These are phyloP conservation scores for Cutaneotrichosporon sp. DNA, from an alignment of 1,284 basidiomycete species.

Conservation along the genomic window DNA sequence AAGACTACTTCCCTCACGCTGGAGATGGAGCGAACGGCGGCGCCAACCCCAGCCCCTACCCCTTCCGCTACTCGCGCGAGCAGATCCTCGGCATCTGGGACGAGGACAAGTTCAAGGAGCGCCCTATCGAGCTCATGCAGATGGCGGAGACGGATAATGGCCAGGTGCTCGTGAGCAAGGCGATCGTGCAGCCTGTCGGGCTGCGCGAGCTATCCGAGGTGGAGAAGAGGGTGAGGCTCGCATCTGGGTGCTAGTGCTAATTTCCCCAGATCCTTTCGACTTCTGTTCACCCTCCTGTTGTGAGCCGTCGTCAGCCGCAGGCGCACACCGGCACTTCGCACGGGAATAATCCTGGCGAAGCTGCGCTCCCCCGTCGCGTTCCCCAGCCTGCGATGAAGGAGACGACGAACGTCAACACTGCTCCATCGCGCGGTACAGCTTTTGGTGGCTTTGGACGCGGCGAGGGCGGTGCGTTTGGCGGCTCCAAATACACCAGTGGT, in stretches of 20 bases:
- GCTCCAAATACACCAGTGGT: slow-evolving; percentile 37
- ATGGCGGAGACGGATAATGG: slow-evolving; percentile 68
- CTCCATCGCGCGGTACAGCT: slow-evolving; percentile 22
- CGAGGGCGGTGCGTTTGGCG: slow-evolving; percentile 45
- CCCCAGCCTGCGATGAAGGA: slow-evolving; percentile 11
- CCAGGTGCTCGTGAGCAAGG: slow-evolving; percentile 78
- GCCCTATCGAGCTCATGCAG: slow-evolving; percentile 70
- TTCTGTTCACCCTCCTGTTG: slow-evolving; percentile 41
- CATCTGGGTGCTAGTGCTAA: background rate
- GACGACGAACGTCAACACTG: background rate
- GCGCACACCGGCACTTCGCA: slow-evolving; percentile 13
- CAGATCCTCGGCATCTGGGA: slow-evolving; percentile 80
- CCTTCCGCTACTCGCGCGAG: slow-evolving; percentile 82
- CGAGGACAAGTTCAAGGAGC: slow-evolving; percentile 68
- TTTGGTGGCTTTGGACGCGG: slow-evolving; percentile 46
- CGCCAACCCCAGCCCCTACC: slow-evolving; percentile 52
- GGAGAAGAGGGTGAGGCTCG: slow-evolving; percentile 76
- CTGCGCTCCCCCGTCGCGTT: slow-evolving; percentile 16
- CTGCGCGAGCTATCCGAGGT: slow-evolving; percentile 72
- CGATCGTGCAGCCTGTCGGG: slow-evolving; percentile 68
- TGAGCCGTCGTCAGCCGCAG: slow-evolving; percentile 30
- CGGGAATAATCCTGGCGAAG: background rate
- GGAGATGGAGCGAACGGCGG: slow-evolving; percentile 43
- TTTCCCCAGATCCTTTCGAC: slow-evolving; percentile 37
- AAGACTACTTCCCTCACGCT: slow-evolving; percentile 59